Percentiles rank a stretch among this genome's conserved stretches.
phyloP scores from a whole-genome alignment of 1,139 yeast species.

The Taphrina confusa region DNA sequence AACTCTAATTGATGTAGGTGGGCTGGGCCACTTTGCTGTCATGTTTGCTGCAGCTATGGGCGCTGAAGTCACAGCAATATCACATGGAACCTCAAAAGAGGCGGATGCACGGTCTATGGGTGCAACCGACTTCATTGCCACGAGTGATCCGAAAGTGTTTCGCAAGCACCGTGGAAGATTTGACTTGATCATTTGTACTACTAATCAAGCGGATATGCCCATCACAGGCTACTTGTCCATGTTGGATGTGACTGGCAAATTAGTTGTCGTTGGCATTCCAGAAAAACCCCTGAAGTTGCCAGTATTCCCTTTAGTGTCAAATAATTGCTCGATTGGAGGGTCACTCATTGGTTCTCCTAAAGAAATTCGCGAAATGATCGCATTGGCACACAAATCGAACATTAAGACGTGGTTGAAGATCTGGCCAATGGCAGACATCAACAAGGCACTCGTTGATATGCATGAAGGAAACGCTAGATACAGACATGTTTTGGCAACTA shows the following conservation, averaged over 20 bases:
- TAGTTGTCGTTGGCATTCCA: slow-evolving; percentile 39
- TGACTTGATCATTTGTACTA: slow-evolving; percentile 56
- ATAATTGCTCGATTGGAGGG: slow-evolving; percentile 33
- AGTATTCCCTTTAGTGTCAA: slow-evolving; percentile 31
- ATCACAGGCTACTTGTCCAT: slow-evolving; percentile 44
- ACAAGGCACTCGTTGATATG: slow-evolving; percentile 28
- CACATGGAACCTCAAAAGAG: slow-evolving; percentile 51
- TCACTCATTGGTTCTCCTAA: slow-evolving; percentile 52
- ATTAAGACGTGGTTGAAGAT: slow-evolving; percentile 64
- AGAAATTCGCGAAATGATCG: slow-evolving; percentile 59
- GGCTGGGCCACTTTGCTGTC: slow-evolving; percentile 57
- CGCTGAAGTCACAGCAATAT: slow-evolving; percentile 54
- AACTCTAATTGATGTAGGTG: too few relatives aligned
- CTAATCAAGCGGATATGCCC: slow-evolving; percentile 43
- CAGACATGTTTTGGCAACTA: slow-evolving; percentile 16
- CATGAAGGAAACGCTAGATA: slow-evolving; percentile 22
- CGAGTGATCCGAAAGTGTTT: slow-evolving; percentile 48
- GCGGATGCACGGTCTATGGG: slow-evolving; percentile 53
- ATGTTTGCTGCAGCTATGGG: slow-evolving; percentile 57
- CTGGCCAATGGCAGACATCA: slow-evolving; percentile 54
- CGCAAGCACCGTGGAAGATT: slow-evolving; percentile 48
- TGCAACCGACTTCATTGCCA: slow-evolving; percentile 52
- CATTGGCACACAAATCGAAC: slow-evolving; percentile 55
- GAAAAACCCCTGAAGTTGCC: slow-evolving; percentile 19
- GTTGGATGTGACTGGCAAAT: slow-evolving; percentile 35